Percentiles rank a stretch among this genome's conserved stretches.
phyloP scores from a whole-genome alignment of 148 eudicot genomes.

The Pharnaceum exiguum region DNA sequence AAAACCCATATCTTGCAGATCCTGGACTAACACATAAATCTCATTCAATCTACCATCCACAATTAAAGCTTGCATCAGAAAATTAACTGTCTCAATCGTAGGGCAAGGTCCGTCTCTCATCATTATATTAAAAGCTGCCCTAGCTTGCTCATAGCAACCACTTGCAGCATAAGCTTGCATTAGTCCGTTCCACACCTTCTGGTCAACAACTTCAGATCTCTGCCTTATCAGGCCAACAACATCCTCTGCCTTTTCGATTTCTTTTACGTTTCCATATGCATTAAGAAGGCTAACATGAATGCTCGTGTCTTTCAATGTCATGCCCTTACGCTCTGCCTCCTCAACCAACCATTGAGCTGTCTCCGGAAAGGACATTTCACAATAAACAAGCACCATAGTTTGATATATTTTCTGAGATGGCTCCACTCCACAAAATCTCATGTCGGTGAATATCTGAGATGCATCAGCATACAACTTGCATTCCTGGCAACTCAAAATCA shows the following conservation, averaged over 20 bases:
- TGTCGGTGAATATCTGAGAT: slow-evolving; percentile 86
- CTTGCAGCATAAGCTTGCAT: slow-evolving; percentile 68
- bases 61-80: slow-evolving; percentile 78
- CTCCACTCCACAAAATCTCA: slow-evolving; percentile 64
- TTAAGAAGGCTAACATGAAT: slow-evolving; percentile 60
- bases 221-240: slow-evolving; percentile 65
- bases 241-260: slow-evolving; percentile 70
- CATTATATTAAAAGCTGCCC: slow-evolving; percentile 98
- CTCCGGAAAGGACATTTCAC: slow-evolving; percentile 84
- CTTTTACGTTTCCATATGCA: slow-evolving; percentile 68
- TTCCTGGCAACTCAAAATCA: slow-evolving; percentile 68
- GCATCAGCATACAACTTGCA: slow-evolving; percentile 58
- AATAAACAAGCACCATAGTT: slow-evolving; percentile 56
- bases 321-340: slow-evolving; percentile 51
- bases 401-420: slow-evolving; percentile 55
- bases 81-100: slow-evolving; percentile 72
- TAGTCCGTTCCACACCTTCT: slow-evolving; percentile 79
- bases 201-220: slow-evolving; percentile 47
- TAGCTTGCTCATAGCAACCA: slow-evolving; percentile 91
- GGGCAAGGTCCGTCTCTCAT: slow-evolving; percentile 97
- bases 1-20: slow-evolving; percentile 97
- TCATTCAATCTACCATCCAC: slow-evolving; percentile 75
- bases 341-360: slow-evolving; percentile 67
- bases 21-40: slow-evolving; percentile 82
- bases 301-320: slow-evolving; percentile 34